Base-by-base conservation (phyloP, 1,284 basidiomycete genomes). In the Phellopilus nigrolimitatus region DNA sequence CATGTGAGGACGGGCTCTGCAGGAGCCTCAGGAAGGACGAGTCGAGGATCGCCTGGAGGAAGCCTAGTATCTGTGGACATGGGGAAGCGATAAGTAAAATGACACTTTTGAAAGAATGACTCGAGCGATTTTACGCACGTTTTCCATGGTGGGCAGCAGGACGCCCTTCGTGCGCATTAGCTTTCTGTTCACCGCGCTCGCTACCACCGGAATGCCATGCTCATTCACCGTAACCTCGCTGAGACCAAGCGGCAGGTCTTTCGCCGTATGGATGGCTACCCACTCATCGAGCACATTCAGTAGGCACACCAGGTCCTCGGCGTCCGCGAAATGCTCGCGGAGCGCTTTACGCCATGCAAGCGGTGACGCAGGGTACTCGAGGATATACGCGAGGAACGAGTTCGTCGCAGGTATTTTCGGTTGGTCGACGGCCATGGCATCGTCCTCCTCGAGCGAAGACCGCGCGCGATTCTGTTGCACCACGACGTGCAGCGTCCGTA, bases 21-120 rank as follows among this genome's bases (percentile, higher is more conserved):
- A 89, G 68, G 24, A 89, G 71, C 0, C 72, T 66, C 38, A 88
- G 69, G 63, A 85, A 85, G 5, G 78, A 80, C 0, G 84, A 74
- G 62, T 89, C 87, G 21, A 89, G 69, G 49, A 87, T 61, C 4
- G 72, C 69, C 64, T 84, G 80, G 6, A 83, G 61, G 67, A 88
- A 84, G 1, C 64, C 57, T 19, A 84, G 65, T 39, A 80, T 65
- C 82, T 87, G 58, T n/a, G n/a, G 4, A 25, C 7, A n/a, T 38
- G 6, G 5, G 34, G 22, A 10, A 41, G 34, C 25, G 17, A 6
- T 53, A 6, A 40, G 36, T 43, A 41, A 28, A 4, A 24, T 25
- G 10, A 41, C 4, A 37, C 30, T n/a, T 10, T 55, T 15, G 40
- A 19, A 34, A 25, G 31, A 2, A 39, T 47, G 21, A 49, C 17